Evolutionary conservation across 495 filamentous ascomycete genomes (phyloP).

Genomic region (Aspergillus affinis): DNA sequence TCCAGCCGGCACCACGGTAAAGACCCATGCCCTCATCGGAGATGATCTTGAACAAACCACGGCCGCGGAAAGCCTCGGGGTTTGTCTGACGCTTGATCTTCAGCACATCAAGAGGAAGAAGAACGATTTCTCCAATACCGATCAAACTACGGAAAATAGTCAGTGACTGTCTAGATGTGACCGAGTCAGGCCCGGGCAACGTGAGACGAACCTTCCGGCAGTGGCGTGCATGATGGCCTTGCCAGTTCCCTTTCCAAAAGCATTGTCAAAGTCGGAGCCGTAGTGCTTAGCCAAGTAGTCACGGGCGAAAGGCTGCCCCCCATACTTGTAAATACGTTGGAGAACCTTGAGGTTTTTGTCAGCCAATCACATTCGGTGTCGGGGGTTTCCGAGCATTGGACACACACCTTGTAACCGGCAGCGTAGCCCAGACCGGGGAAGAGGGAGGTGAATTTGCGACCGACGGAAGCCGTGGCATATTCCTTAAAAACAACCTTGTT

Average conservation of each 20-base stretch:
- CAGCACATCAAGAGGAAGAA: slow-evolving; percentile 92
- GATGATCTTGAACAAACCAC: slow-evolving; percentile 86
- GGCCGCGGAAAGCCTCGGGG: slow-evolving; percentile 94
- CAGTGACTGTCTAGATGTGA: slow-evolving; percentile 2
- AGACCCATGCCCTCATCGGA: slow-evolving; percentile 93
- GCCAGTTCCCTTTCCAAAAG: slow-evolving; percentile 93
- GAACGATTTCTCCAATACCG: slow-evolving; percentile 93
- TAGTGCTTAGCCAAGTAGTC: slow-evolving; percentile 86
- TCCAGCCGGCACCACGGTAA: slow-evolving; percentile 97
- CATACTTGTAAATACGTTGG: slow-evolving; percentile 98
- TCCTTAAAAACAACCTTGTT: slow-evolving; percentile 95
- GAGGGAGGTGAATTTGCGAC: slow-evolving; percentile 85
- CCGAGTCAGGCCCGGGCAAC: background rate
- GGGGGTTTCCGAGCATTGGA: background rate
- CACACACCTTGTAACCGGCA: slow-evolving; percentile 88
- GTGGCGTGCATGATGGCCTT: slow-evolving; percentile 98
- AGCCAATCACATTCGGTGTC: slow-evolving; percentile 7
- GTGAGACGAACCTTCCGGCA: slow-evolving; percentile 70
- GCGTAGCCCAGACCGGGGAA: slow-evolving; percentile 98
- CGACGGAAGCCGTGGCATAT: slow-evolving; percentile 66
- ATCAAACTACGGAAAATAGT: slow-evolving; percentile 62
- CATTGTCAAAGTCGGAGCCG: slow-evolving; percentile 75
- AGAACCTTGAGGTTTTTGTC: slow-evolving; percentile 55
- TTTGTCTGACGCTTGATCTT: slow-evolving; percentile 99
- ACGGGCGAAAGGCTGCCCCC: slow-evolving; percentile 91